Evolutionary conservation across 2,329 filamentous ascomycete species (phyloP).

Genomic region (Sphaceloma murrayae): DNA sequence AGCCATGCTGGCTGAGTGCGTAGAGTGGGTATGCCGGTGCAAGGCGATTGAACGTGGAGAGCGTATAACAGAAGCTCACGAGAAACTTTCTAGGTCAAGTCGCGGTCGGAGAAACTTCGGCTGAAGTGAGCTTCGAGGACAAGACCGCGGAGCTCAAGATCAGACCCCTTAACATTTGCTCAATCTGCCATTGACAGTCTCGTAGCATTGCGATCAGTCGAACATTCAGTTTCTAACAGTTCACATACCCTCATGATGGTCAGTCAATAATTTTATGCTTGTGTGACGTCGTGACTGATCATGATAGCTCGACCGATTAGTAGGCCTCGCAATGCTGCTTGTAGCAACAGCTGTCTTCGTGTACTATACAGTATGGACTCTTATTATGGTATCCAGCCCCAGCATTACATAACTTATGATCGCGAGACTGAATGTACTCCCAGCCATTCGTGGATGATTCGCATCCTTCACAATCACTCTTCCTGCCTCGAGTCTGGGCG

Average conservation of each 20-base stretch:
- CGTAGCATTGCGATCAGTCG: background rate
- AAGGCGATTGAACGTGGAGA: background rate
- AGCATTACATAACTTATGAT: background rate
- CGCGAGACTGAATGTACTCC: background rate
- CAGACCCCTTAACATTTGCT: slow-evolving; percentile 11
- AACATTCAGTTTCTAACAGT: background rate
- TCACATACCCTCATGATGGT: slow-evolving; percentile 17
- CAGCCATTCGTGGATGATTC: slow-evolving; percentile 95
- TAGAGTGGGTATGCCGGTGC: background rate
- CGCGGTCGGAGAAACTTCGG: slow-evolving; percentile 13
- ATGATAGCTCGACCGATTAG: slow-evolving; percentile 76
- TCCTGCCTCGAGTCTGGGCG: slow-evolving; percentile 95
- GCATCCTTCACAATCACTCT: slow-evolving; percentile 87
- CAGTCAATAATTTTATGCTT: background rate
- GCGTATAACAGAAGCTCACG: background rate
- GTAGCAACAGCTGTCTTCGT: slow-evolving; percentile 63
- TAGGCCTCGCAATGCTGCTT: slow-evolving; percentile 67
- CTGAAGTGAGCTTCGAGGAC: background rate
- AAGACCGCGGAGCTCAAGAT: slow-evolving; percentile 1
- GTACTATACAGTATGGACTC: slow-evolving; percentile 97
- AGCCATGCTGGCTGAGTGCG: background rate
- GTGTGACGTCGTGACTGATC: background rate
- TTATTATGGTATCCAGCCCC: slow-evolving; percentile 68
- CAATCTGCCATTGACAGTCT: background rate
- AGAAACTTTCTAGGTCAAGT: slow-evolving; percentile 13